These are phyloP conservation scores for Myxozyma monticola DNA, from an alignment of 805 yeast species.

Conservation along the genomic window DNA sequence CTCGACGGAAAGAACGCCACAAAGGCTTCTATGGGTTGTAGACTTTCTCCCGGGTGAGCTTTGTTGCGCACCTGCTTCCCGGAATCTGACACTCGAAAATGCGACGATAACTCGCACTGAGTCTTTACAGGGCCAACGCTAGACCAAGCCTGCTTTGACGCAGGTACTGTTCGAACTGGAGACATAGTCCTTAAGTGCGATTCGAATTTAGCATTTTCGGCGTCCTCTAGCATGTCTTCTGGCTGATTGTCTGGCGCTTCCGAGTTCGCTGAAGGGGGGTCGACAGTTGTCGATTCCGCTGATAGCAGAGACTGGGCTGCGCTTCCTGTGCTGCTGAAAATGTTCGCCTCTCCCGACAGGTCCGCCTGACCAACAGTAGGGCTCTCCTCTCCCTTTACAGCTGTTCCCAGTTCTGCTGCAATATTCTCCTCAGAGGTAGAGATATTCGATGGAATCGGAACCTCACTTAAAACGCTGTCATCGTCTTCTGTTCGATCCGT, in stretches of 20 bases:
- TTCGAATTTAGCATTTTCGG: not conserved
- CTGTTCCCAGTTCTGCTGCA: not conserved
- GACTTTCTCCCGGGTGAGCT: not conserved
- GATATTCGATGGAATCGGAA: not conserved
- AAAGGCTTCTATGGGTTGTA: not conserved
- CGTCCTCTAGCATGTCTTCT: not conserved
- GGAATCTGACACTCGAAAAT: constrained; percentile 11
- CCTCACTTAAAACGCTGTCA: not conserved
- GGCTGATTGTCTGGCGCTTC: not conserved
- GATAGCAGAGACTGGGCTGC: not conserved
- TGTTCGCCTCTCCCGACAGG: too few relatives aligned
- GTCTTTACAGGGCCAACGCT: constrained; percentile 18
- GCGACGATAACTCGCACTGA: constrained; percentile 18
- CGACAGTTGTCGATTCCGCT: not conserved
- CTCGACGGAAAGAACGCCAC: not conserved
- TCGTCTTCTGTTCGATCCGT: too few relatives aligned
- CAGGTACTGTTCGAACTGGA: not conserved
- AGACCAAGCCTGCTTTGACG: constrained; percentile 15
- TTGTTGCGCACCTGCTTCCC: not conserved
- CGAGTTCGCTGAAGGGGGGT: not conserved
- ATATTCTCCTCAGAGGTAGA: not conserved
- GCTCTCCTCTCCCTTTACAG: too few relatives aligned
- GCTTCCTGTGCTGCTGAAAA: not conserved
- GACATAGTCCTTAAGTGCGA: not conserved
- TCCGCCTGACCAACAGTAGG: too few relatives aligned